Conservation (phyloP, 345 rosid species). For the Eucalyptus fibrosa region DNA sequence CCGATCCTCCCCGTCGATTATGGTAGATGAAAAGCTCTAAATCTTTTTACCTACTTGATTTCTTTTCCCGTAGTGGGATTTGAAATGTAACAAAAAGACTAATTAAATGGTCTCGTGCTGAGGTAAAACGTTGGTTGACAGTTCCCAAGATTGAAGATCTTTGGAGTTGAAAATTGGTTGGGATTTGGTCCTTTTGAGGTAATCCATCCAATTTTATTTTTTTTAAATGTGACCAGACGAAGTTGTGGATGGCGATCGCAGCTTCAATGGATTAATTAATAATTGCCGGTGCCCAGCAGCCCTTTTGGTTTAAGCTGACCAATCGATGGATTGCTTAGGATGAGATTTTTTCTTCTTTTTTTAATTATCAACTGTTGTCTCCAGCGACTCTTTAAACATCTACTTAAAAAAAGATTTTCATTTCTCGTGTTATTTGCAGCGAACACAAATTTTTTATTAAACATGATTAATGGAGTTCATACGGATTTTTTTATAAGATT, state of each 20-base stretch:
- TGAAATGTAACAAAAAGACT: background rate
- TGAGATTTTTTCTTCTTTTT: background rate
- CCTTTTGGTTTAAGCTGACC: background rate
- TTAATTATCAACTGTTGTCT: background rate
- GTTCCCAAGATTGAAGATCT: background rate
- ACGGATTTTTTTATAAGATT: background rate
- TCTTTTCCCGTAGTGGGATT: background rate
- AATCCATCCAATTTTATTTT: background rate
- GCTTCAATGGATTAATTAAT: background rate
- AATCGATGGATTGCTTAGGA: background rate
- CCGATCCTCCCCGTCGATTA: background rate
- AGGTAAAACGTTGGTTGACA: background rate
- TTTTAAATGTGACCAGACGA: background rate
- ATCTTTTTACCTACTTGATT: background rate
- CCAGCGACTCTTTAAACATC: background rate
- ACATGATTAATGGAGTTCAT: background rate
- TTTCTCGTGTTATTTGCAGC: background rate
- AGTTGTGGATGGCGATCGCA: background rate
- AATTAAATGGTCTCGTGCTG: background rate
- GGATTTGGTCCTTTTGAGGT: background rate
- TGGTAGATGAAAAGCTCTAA: background rate
- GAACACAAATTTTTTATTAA: background rate
- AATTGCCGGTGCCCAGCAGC: background rate
- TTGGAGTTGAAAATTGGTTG: background rate
- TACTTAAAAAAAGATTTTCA: background rate